phyloP scores from a whole-genome alignment of 1,284 basidiomycete species.

The Coniferiporia sulphurascens region DNA sequence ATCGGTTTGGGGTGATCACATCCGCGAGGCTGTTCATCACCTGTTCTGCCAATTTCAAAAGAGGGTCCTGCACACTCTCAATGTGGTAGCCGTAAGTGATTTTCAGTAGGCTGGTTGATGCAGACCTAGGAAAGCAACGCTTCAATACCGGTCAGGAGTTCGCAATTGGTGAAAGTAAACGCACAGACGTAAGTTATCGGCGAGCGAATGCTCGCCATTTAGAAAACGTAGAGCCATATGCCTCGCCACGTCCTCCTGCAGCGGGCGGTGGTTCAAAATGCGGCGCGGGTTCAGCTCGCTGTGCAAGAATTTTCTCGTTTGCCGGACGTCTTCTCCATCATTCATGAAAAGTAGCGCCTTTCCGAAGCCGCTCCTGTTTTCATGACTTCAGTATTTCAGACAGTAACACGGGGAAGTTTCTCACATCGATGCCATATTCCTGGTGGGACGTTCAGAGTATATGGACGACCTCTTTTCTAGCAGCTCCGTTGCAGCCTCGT shows the following conservation, averaged over 20 bases:
- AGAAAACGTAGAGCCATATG: neutral
- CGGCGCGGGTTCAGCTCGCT: neutral
- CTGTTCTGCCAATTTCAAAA: slow-evolving; percentile 5
- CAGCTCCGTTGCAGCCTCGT: neutral
- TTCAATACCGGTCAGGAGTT: neutral
- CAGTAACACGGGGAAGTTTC: neutral
- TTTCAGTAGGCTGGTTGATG: slow-evolving; percentile 8
- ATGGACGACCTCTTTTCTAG: neutral
- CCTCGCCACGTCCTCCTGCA: slow-evolving; percentile 4
- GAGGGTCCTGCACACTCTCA: slow-evolving; percentile 10
- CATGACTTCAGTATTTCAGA: neutral
- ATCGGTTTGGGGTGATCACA: slow-evolving; percentile 5
- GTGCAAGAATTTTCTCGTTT: neutral
- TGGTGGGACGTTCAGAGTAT: neutral
- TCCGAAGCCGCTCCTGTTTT: neutral
- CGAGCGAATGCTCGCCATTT: neutral
- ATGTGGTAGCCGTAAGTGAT: slow-evolving; percentile 17
- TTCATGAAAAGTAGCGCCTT: neutral
- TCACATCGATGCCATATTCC: neutral
- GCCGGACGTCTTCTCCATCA: neutral
- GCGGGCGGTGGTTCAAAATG: neutral
- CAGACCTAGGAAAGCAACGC: neutral
- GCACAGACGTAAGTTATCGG: neutral
- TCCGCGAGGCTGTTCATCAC: slow-evolving; percentile 5
- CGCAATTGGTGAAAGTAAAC: neutral